Conservation (phyloP, 1,139 yeast genomes). For the Blastobotrys buckinghamii region DNA sequence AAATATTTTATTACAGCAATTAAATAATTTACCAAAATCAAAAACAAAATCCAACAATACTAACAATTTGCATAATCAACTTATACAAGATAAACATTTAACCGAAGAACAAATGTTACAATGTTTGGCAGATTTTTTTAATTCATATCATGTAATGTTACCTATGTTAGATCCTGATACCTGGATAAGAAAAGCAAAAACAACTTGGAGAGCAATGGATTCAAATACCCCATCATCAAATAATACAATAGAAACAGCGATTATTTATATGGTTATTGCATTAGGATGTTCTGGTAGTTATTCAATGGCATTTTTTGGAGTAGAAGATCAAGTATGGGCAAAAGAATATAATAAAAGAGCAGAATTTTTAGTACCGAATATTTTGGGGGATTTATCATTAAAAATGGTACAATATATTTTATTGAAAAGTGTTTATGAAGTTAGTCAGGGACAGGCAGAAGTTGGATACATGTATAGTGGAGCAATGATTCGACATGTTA, state of each 20-base stretch:
- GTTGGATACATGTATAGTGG: conserved; percentile 18
- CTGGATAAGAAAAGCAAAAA: conserved; percentile 21
- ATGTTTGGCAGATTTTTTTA: conserved; percentile 18
- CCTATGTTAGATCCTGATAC: conserved; percentile 22
- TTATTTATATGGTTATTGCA: conserved; percentile 21
- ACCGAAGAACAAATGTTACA: conserved; percentile 25
- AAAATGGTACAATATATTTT: conserved; percentile 17
- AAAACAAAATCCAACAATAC: neutral
- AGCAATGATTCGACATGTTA: conserved; percentile 15
- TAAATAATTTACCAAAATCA: neutral
- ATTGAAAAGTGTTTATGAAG: conserved; percentile 15
- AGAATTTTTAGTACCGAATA: conserved; percentile 16
- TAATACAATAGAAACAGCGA: conserved; percentile 20
- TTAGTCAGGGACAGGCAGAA: conserved; percentile 16
- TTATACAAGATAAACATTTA: conserved; percentile 9
- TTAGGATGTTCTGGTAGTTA: conserved; percentile 18
- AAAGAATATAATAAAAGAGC: conserved; percentile 18
- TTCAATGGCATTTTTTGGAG: conserved; percentile 16
- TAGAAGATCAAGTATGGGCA: conserved; percentile 19
- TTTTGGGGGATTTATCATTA: conserved; percentile 14
- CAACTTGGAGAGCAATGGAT: conserved; percentile 21
- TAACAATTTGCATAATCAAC: no score
- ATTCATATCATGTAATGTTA: conserved; percentile 17
- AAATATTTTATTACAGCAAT: neutral
- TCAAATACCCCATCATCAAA: neutral